Evolutionary conservation across 768 basidiomycete species (phyloP), one percentile per base, ranked within the genome.

Genomic region (Mycena galericulata): DNA sequence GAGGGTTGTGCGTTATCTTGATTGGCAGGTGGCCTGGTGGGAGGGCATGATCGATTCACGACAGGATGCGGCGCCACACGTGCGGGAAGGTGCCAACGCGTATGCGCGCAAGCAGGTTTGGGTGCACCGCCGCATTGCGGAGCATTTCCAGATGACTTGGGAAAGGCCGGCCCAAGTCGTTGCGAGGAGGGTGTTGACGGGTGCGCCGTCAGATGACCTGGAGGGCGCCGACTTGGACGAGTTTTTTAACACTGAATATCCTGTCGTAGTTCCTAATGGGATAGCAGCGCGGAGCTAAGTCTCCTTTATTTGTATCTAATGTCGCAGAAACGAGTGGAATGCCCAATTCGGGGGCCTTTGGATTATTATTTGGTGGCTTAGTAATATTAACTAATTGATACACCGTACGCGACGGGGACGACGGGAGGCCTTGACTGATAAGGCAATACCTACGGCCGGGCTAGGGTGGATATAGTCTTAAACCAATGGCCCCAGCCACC

Each of bases 21-120:
- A 50, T 0, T 79, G 74, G 75, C 72, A 76, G 40, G 68, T 59
- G 2, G 3, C 20, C 5, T 67, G 69, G 55, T 77, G 78, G 78
- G 14, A 47, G 36, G 41, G 11, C 17, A 50, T 32, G 9, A 29
- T 24, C 1, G 50, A 29, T 12, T 12, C 7, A 29, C 26, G 62
- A 3, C 26, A 9, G 2, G 53, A 63, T 26, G 38, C 24, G 27
- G 11, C 62, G 3, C n/a, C 41, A 9, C 51, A 26, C 40, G 40
- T 43, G 22, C 20, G 9, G 11, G 51, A 5, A 15, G 51, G 51
- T 15, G 22, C 43, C n/a, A n/a, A 38, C 7, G 47, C 61, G 3
- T 63, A 63, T 20, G 62, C 62, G 34, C 41, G 54, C 4, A 43
- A 63, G n/a, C 62, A 55, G 51, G 62, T 51, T 22, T 20, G 18